Conservation (phyloP, 169 alveolate species). For the Cryptosporidium baileyi region DNA sequence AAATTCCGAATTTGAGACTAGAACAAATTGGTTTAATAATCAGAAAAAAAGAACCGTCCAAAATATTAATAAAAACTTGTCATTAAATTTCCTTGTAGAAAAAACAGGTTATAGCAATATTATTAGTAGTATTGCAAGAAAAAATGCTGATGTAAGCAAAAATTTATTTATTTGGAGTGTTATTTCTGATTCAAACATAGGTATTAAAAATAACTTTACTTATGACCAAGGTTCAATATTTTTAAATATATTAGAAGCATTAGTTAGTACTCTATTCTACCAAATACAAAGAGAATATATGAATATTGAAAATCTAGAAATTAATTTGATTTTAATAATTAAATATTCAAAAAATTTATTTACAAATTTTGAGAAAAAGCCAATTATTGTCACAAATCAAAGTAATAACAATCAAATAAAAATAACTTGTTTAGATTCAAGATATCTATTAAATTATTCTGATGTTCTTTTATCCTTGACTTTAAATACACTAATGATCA, state of each 20-base stretch:
- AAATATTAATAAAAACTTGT: not conserved
- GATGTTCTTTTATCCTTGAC: constrained; percentile 18
- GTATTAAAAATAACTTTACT: no score
- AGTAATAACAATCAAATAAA: not conserved
- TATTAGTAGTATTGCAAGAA: not conserved
- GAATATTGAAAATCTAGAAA: not conserved
- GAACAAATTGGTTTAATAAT: not conserved
- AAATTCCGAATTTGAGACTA: not conserved
- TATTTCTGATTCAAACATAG: not conserved
- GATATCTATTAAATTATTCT: constrained; percentile 8
- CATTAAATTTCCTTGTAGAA: not conserved
- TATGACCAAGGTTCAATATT: not conserved
- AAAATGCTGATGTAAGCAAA: not conserved
- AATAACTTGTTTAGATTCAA: constrained; percentile 46
- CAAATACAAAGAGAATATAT: constrained; percentile 30
- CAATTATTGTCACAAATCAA: constrained; percentile 18
- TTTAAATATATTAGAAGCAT: not conserved
- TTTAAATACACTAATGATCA: not conserved
- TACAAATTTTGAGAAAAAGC: not conserved
- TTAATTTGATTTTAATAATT: constrained; percentile 2
- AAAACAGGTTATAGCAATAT: not conserved
- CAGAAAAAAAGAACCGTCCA: no score
- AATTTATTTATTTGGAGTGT: constrained; percentile 23
- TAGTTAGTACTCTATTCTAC: not conserved
- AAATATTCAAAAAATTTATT: not conserved